Percentiles rank a stretch among this genome's conserved stretches.
These are phyloP conservation scores for Venturiaceae sp. DNA, from an alignment of 2,329 filamentous ascomycete genomes.

Conservation along the genomic window DNA sequence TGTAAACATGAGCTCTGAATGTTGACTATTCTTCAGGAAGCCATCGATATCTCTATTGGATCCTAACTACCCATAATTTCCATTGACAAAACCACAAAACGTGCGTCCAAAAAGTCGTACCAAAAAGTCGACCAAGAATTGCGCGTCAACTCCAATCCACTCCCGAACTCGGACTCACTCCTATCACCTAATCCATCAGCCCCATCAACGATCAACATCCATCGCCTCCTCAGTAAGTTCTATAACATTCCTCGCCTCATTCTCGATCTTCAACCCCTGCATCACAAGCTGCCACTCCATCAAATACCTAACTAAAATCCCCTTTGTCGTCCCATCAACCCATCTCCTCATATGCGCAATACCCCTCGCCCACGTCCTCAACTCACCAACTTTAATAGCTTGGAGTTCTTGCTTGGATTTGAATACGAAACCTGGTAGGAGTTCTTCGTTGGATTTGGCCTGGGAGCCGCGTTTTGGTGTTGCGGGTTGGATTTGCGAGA, in stretches of 20 bases:
- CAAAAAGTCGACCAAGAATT: no score
- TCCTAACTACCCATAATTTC: no score
- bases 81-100: no score
- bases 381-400: neutral
- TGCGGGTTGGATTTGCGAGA: neutral
- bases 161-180: no score
- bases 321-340: neutral
- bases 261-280: neutral
- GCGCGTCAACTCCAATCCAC: no score
- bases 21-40: no score
- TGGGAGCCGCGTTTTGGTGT: neutral
- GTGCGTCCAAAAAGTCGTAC: no score
- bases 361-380: neutral
- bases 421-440: neutral
- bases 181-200: no score
- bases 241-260: neutral
- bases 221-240: no score
- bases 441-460: neutral
- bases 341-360: neutral
- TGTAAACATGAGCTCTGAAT: no score
- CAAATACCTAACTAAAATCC: neutral
- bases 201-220: no score
- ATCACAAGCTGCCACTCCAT: neutral
- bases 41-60: no score
- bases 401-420: neutral